Evolutionary conservation across 352 stramenopile species (phyloP).

Genomic region (Globisporangium radiosum): DNA sequence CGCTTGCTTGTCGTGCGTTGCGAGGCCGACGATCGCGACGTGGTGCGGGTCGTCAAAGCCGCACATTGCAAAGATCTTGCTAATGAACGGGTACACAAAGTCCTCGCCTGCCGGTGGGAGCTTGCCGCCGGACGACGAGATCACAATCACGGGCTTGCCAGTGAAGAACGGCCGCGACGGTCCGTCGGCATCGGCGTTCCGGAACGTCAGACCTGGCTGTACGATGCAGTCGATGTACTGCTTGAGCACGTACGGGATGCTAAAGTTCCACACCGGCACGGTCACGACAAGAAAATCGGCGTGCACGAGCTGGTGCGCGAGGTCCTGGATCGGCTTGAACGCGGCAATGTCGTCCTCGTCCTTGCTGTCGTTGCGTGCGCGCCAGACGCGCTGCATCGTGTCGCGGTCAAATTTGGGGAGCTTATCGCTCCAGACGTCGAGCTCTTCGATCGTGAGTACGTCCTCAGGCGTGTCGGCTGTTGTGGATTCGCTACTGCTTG

Average conservation of each 20-base stretch:
- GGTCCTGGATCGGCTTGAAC: slow-evolving; percentile 57
- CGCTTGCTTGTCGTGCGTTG: slow-evolving; percentile 54
- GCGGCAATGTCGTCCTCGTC: slow-evolving; percentile 44
- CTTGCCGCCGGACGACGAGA: slow-evolving; percentile 70
- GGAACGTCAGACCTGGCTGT: slow-evolving; percentile 62
- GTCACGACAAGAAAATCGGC: slow-evolving; percentile 77
- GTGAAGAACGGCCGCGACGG: slow-evolving; percentile 54
- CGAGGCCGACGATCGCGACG: slow-evolving; percentile 54
- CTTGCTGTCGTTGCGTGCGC: slow-evolving; percentile 52
- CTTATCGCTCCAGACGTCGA: slow-evolving; percentile 55
- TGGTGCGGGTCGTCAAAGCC: slow-evolving; percentile 61
- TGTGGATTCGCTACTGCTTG: slow-evolving; percentile 1
- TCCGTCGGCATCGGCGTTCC: slow-evolving; percentile 49
- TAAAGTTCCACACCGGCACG: slow-evolving; percentile 74
- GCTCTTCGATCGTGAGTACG: slow-evolving; percentile 60
- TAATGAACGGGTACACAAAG: slow-evolving; percentile 65
- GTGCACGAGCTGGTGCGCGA: slow-evolving; percentile 55
- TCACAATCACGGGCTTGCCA: slow-evolving; percentile 56
- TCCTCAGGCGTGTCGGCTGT: slow-evolving; percentile 24
- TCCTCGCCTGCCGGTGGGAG: slow-evolving; percentile 44
- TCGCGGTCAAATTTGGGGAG: slow-evolving; percentile 67
- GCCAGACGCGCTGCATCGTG: slow-evolving; percentile 66
- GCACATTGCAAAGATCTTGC: slow-evolving; percentile 74
- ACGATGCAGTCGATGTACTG: slow-evolving; percentile 82
- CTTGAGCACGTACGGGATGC: slow-evolving; percentile 72